A percentile compares a stretch with the other conserved stretches of the same genome.
phyloP scores from a whole-genome alignment of 2,329 filamentous ascomycete species.

The Verticillium nonalfalfae region DNA sequence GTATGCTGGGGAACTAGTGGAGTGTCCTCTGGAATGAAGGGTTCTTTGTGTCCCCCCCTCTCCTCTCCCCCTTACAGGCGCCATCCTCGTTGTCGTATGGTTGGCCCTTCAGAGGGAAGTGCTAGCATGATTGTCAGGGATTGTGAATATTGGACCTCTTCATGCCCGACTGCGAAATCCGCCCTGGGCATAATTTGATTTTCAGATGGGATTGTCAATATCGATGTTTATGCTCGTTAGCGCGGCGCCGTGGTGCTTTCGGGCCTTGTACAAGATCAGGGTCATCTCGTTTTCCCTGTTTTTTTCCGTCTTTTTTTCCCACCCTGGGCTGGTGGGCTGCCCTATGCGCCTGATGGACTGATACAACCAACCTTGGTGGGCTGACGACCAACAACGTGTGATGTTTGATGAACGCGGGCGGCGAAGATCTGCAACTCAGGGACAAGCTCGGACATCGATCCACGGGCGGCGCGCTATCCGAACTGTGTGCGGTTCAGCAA shows the following conservation, averaged over 20 bases:
- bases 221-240: background rate
- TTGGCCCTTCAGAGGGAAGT: background rate
- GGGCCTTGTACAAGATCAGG: background rate
- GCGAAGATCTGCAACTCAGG: background rate
- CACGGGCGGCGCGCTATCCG: background rate
- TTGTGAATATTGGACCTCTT: background rate
- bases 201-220: background rate
- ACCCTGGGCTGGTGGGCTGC: background rate
- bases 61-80: background rate
- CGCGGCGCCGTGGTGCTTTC: background rate
- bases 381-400: background rate
- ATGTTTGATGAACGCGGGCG: background rate
- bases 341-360: background rate
- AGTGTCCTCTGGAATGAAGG: background rate
- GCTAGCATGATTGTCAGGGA: background rate
- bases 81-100: background rate
- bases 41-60: background rate
- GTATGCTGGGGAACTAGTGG: background rate
- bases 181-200: background rate
- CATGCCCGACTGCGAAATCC: background rate
- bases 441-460: background rate
- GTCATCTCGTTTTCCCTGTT: background rate
- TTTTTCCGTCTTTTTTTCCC: no score
- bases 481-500: background rate
- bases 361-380: background rate